phyloP scores from a whole-genome alignment of 129 eudicot genomes.

The Glebionis coronaria region DNA sequence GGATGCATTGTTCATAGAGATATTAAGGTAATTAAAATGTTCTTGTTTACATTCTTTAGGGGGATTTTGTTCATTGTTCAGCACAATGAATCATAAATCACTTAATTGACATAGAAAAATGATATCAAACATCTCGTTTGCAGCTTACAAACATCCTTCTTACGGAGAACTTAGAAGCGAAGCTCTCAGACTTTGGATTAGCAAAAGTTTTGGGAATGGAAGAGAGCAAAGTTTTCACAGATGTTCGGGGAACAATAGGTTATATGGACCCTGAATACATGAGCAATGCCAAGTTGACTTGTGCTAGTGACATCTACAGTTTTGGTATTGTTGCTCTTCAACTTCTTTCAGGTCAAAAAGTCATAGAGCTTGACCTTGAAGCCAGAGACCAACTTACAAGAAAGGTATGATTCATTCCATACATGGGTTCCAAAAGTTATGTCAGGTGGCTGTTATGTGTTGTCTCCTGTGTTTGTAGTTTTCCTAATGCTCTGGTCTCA shows the following conservation, averaged over 20 bases:
- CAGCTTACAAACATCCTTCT: conserved; percentile 80
- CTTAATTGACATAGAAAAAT: no score
- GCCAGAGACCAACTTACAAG: conserved; percentile 73
- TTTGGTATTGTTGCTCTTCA: conserved; percentile 78
- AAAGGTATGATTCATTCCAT: conserved; percentile 38
- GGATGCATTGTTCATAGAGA: conserved; percentile 91
- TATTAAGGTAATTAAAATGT: conserved; percentile 43
- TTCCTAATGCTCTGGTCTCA: no score
- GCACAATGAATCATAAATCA: no score
- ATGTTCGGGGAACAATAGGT: conserved; percentile 79
- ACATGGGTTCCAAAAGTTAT: no score
- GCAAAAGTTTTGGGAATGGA: conserved; percentile 75
- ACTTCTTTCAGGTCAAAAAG: conserved; percentile 75
- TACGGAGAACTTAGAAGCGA: conserved; percentile 59
- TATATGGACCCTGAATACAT: conserved; percentile 90
- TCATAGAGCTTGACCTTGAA: conserved; percentile 70
- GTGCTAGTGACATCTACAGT: conserved; percentile 81
- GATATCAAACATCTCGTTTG: neutral
- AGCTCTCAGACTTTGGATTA: conserved; percentile 82
- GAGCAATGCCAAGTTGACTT: conserved; percentile 80
- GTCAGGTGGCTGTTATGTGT: no score
- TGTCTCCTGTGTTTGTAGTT: no score
- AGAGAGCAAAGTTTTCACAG: conserved; percentile 79
- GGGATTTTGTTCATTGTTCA: neutral
- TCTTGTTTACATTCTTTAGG: no score